Evolutionary conservation across 306 rosid species (phyloP).

Genomic region (Cucurbita maxima): DNA sequence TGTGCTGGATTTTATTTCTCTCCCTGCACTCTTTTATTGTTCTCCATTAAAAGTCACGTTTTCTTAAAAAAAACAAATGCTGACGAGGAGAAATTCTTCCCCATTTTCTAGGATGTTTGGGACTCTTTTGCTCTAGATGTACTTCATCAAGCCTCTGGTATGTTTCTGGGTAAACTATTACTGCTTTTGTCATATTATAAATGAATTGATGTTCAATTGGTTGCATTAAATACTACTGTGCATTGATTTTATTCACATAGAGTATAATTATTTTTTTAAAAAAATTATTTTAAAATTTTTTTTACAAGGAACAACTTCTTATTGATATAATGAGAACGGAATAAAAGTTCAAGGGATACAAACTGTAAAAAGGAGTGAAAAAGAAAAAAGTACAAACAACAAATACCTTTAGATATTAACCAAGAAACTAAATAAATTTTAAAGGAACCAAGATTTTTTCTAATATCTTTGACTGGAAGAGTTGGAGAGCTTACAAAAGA

Average conservation of each 20-base stretch:
- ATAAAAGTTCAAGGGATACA: too few species aligned
- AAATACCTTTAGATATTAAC: too few species aligned
- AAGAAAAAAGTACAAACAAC: too few species aligned
- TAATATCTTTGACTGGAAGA: too few species aligned
- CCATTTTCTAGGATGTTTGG: conserved; percentile 56
- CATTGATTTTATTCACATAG: neutral
- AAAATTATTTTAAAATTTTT: too few species aligned
- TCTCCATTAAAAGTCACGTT: neutral
- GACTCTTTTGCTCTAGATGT: conserved; percentile 73
- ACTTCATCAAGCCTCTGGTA: conserved; percentile 83
- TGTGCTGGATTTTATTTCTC: neutral
- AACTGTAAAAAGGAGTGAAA: too few species aligned
- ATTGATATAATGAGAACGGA: too few species aligned
- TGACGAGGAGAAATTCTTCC: neutral
- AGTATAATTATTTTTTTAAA: neutral
- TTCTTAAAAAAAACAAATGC: neutral
- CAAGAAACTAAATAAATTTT: too few species aligned
- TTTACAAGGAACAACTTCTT: too few species aligned
- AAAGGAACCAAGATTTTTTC: too few species aligned
- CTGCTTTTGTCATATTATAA: neutral
- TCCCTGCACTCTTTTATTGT: neutral
- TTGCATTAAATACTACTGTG: neutral
- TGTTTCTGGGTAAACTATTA: neutral
- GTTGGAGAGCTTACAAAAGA: too few species aligned
- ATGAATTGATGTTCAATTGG: neutral